Percentiles rank a stretch among this genome's conserved stretches.
Evolutionary conservation across 2,329 filamentous ascomycete species (phyloP).

Genomic region (Hymenoscyphus fructigenus): DNA sequence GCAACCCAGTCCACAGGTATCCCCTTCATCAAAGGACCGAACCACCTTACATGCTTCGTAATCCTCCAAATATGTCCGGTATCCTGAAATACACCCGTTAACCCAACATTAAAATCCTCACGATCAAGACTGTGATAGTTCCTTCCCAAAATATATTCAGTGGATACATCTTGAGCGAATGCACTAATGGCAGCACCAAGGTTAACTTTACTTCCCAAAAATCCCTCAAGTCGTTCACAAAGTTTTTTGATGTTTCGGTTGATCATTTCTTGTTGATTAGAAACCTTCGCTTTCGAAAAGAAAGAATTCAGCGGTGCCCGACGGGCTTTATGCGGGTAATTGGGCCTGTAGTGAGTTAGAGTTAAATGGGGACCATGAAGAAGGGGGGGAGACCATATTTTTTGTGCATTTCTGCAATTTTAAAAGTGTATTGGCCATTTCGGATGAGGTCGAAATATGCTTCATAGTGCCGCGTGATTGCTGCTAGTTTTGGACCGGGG

Average conservation of each 20-base stretch:
- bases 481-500: constrained; percentile 24
- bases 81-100: constrained; percentile 14
- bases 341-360: constrained; percentile 20
- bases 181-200: constrained; percentile 13
- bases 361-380: not conserved
- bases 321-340: constrained; percentile 27
- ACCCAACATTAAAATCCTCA: constrained; percentile 18
- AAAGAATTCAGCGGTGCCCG: constrained; percentile 28
- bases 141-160: constrained; percentile 14
- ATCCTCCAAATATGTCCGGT: constrained; percentile 13
- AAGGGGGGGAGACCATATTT: constrained; percentile 14
- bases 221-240: constrained; percentile 3
- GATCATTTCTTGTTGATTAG: not conserved
- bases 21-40: constrained; percentile 15
- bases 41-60: constrained; percentile 17
- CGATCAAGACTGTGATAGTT: constrained; percentile 13
- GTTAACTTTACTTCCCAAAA: constrained; percentile 1
- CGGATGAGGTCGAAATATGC: constrained; percentile 18
- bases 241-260: constrained; percentile 7
- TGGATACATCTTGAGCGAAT: constrained; percentile 12
- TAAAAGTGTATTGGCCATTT: constrained; percentile 15
- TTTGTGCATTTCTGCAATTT: constrained; percentile 22
- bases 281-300: constrained; percentile 33
- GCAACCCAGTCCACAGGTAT: constrained; percentile 14
- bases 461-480: constrained; percentile 13